Conservation (phyloP, 2,329 filamentous ascomycete genomes). For the Xylariales sp. region DNA sequence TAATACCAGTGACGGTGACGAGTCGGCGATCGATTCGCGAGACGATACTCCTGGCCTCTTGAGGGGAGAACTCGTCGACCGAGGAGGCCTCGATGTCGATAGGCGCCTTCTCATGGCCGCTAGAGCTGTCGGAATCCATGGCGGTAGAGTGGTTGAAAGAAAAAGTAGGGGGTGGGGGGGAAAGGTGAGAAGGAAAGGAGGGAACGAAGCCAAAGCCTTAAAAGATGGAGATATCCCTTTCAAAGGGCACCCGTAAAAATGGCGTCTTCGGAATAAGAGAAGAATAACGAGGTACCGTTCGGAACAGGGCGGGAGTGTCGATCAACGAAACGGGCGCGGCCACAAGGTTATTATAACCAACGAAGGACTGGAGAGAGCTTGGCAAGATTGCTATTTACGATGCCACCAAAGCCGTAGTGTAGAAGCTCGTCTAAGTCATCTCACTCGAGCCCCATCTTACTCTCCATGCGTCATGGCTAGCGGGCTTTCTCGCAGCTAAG, state of each 20-base stretch:
- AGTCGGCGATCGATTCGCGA: conserved; percentile 75
- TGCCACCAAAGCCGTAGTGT: background rate
- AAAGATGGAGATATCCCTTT: conserved; percentile 26
- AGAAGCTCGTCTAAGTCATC: conserved; percentile 14
- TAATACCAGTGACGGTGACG: conserved; percentile 68
- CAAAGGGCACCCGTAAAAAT: conserved; percentile 31
- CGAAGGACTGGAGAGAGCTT: background rate
- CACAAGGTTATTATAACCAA: conserved; percentile 35
- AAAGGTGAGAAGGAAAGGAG: background rate
- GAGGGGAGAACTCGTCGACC: conserved; percentile 62
- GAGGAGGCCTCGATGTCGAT: conserved; percentile 38
- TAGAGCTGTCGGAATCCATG: conserved; percentile 37
- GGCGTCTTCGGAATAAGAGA: conserved; percentile 25
- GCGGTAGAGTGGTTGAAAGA: background rate
- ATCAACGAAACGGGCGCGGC: conserved; percentile 26
- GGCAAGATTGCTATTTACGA: conserved; percentile 10
- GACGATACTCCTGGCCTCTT: conserved; percentile 76
- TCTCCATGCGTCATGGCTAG: conserved; percentile 24
- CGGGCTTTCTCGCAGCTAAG: conserved; percentile 29
- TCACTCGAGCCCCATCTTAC: conserved; percentile 26
- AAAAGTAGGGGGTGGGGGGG: background rate
- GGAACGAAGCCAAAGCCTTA: conserved; percentile 23
- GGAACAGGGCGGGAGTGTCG: conserved; percentile 2
- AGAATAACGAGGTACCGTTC: conserved; percentile 19
- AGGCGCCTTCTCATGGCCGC: conserved; percentile 37